Conservation (phyloP, 2,329 filamentous ascomycete genomes). For the Akanthomyces dipterigenus region DNA sequence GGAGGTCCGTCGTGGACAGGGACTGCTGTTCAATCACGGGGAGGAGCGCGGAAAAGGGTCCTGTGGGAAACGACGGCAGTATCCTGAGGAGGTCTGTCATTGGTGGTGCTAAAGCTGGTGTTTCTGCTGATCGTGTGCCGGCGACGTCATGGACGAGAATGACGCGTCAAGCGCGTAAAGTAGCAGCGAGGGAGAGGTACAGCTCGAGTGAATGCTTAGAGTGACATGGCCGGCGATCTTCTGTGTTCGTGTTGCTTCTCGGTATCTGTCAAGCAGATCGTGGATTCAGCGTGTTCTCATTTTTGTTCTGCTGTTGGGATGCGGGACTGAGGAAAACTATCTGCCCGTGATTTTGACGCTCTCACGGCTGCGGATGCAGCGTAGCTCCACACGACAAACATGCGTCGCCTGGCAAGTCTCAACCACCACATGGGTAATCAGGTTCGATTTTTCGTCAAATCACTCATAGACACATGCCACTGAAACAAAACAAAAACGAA, state of each 20-base stretch:
- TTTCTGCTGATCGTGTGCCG: constrained; percentile 5
- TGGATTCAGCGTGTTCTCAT: background rate
- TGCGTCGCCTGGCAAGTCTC: too few relatives aligned
- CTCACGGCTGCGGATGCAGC: too few relatives aligned
- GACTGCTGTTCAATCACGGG: constrained; percentile 71
- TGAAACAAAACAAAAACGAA: background rate
- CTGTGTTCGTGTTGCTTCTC: background rate
- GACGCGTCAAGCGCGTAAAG: constrained; percentile 10
- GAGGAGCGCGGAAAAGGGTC: constrained; percentile 66
- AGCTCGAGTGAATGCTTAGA: background rate
- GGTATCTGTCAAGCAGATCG: background rate
- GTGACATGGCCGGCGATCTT: background rate
- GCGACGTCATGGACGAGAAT: constrained; percentile 3
- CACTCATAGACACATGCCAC: background rate
- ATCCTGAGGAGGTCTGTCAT: constrained; percentile 85
- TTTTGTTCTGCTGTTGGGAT: background rate
- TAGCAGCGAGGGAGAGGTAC: background rate
- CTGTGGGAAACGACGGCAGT: constrained; percentile 70
- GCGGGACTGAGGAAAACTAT: background rate
- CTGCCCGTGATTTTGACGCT: background rate
- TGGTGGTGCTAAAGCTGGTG: constrained; percentile 18
- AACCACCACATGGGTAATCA: too few relatives aligned
- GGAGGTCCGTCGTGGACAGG: constrained; percentile 74
- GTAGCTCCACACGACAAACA: too few relatives aligned
- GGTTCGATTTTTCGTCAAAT: background rate